Evolutionary conservation across 192 early-diverging fungal species (phyloP).

Genomic region (Linnemannia elongata): DNA sequence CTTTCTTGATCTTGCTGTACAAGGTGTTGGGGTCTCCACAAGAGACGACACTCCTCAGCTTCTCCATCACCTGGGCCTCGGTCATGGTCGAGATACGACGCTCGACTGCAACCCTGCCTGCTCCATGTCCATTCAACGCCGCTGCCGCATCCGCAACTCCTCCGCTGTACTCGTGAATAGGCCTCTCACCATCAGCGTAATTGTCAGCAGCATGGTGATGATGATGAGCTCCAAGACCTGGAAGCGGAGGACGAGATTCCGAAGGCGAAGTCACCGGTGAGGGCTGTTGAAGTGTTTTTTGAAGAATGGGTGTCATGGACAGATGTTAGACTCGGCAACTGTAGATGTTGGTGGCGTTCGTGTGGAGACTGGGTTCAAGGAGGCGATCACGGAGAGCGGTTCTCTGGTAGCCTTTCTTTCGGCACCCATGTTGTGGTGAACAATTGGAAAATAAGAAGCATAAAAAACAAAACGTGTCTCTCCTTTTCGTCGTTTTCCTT

Average conservation of each 20-base stretch:
- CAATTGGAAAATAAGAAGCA: not conserved
- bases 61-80: conserved; percentile 96
- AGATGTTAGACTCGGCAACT: not conserved
- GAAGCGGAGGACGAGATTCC: conserved; percentile 32
- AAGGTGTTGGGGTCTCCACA: conserved; percentile 90
- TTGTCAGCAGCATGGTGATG: conserved; percentile 32
- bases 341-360: conserved; percentile 14
- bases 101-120: conserved; percentile 68
- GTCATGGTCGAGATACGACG: conserved; percentile 90
- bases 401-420: conserved; percentile 2
- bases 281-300: conserved; percentile 28
- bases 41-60: conserved; percentile 91
- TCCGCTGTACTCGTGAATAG: conserved; percentile 22
- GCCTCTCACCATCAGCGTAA: conserved; percentile 21
- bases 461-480: not conserved
- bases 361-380: conserved; percentile 35
- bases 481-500: not conserved
- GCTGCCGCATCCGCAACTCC: conserved; percentile 53
- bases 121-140: conserved; percentile 42
- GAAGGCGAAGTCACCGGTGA: conserved; percentile 40
- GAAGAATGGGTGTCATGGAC: conserved; percentile 8
- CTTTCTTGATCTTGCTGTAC: conserved; percentile 96
- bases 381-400: not conserved
- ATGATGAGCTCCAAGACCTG: conserved; percentile 28
- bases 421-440: not conserved